Conservation (phyloP, 768 basidiomycete genomes). For the Collybia sordida region DNA sequence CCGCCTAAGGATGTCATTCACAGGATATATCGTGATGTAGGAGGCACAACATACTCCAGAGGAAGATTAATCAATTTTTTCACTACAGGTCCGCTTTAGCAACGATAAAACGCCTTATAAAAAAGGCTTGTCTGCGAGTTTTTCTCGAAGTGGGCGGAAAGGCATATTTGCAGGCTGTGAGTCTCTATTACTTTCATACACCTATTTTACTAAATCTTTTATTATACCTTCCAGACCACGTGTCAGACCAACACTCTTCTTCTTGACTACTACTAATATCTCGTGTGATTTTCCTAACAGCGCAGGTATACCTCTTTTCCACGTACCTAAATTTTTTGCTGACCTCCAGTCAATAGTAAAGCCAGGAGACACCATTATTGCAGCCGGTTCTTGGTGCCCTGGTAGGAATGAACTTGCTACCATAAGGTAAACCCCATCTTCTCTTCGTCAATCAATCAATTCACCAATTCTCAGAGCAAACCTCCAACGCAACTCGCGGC, state of each 20-base stretch:
- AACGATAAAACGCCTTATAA: conserved; percentile 98
- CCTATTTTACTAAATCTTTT: neutral
- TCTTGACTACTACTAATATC: neutral
- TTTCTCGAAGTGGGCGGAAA: conserved; percentile 88
- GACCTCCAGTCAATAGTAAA: conserved; percentile 40
- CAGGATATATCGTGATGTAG: conserved; percentile 88
- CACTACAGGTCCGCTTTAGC: conserved; percentile 75
- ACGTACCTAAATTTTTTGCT: neutral
- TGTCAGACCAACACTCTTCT: conserved; percentile 36
- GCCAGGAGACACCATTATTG: conserved; percentile 71
- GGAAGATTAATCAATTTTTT: too few relatives aligned
- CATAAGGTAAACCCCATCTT: conserved; percentile 50
- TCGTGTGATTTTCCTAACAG: neutral
- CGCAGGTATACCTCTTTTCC: conserved; percentile 3
- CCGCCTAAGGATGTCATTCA: conserved; percentile 92
- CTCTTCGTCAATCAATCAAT: neutral
- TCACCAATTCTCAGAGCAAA: conserved; percentile 46
- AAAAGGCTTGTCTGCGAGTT: conserved; percentile 72
- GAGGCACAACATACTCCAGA: conserved; percentile 11
- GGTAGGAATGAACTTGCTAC: conserved; percentile 75
- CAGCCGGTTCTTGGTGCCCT: conserved; percentile 80
- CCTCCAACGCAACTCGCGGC: conserved; percentile 57
- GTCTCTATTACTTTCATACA: neutral
- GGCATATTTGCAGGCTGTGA: conserved; percentile 86
- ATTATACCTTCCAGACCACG: conserved; percentile 47